Conservation (phyloP, 306 rosid genomes). For the Vigna reflexopilosa region DNA sequence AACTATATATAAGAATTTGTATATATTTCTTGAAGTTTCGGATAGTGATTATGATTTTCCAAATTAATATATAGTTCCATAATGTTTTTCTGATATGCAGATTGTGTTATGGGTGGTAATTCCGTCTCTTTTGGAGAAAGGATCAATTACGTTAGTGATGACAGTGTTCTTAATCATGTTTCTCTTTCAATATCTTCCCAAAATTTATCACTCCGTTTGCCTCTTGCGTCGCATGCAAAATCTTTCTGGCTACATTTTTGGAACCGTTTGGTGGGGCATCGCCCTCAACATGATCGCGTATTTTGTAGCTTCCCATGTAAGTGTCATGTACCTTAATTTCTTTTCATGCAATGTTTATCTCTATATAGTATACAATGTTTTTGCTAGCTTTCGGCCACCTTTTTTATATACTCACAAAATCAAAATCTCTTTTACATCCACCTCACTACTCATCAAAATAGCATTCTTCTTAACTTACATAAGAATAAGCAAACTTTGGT, state of each 20-base stretch:
- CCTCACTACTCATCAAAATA: too few species aligned
- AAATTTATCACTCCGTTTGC: constrained; percentile 82
- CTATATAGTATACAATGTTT: too few species aligned
- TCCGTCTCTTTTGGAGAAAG: constrained; percentile 71
- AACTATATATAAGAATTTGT: too few species aligned
- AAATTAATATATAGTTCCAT: neutral
- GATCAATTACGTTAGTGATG: constrained; percentile 70
- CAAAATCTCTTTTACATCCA: too few species aligned
- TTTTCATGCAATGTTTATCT: neutral
- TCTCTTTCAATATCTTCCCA: constrained; percentile 86
- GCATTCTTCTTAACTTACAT: neutral
- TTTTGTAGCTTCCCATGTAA: constrained; percentile 96
- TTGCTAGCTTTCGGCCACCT: too few species aligned
- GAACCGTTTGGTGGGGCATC: constrained; percentile 97
- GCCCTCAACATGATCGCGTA: constrained; percentile 93
- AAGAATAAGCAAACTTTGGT: neutral
- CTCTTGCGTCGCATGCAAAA: constrained; percentile 85
- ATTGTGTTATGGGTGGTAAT: constrained; percentile 78
- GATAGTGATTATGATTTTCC: too few species aligned
- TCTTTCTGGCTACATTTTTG: constrained; percentile 81
- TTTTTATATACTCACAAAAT: too few species aligned
- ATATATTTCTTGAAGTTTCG: too few species aligned
- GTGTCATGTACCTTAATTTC: constrained; percentile 30
- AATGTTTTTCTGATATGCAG: constrained; percentile 45
- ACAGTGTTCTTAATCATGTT: constrained; percentile 76